Conservation (phyloP, 257 asterid species). For the Oldenlandia corymbosa region DNA sequence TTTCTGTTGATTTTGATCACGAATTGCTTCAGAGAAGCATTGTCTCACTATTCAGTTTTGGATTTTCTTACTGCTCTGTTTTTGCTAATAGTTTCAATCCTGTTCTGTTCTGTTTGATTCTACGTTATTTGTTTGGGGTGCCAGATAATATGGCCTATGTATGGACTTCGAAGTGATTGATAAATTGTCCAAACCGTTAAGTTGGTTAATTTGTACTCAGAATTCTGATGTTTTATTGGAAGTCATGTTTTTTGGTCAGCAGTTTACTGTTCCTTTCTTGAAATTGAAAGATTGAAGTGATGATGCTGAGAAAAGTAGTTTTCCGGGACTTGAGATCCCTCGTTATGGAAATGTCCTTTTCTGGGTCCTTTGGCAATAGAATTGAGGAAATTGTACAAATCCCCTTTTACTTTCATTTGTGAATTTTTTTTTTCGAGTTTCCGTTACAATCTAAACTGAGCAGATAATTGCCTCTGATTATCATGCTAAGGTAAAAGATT, state of each 20-base stretch:
- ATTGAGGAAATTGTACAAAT: neutral
- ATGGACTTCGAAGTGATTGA: neutral
- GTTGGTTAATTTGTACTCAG: neutral
- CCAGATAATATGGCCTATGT: neutral
- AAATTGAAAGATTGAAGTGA: neutral
- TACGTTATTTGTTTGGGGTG: neutral
- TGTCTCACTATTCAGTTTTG: neutral
- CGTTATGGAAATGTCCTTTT: neutral
- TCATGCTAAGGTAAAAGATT: conserved; percentile 6
- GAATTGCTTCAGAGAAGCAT: neutral
- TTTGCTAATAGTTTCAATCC: neutral
- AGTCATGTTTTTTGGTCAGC: neutral
- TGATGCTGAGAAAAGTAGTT: neutral
- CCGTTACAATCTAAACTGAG: too few relatives aligned
- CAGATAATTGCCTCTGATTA: neutral
- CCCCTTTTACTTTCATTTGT: neutral
- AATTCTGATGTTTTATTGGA: neutral
- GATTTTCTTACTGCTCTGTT: neutral
- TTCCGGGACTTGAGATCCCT: neutral
- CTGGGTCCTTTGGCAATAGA: neutral
- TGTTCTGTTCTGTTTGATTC: neutral
- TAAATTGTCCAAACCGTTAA: neutral
- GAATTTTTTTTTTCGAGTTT: too few relatives aligned
- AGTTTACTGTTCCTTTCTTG: neutral
- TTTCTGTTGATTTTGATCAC: conserved; percentile 7